Percentiles rank a stretch among this genome's conserved stretches.
Conservation (phyloP, 75 land plant genomes). For the Gnetum montanum region DNA sequence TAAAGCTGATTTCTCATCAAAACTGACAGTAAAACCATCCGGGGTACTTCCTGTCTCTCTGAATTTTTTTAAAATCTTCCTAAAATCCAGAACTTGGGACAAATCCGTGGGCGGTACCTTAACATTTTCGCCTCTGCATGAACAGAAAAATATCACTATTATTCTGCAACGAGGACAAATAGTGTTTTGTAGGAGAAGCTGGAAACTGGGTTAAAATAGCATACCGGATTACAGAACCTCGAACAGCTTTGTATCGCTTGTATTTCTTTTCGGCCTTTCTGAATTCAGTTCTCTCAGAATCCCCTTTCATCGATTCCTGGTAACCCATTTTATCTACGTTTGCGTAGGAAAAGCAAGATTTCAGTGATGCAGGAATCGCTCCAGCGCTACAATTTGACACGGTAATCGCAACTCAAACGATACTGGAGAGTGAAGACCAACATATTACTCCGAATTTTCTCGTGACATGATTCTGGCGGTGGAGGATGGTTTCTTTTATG, state of each 20-base stretch:
- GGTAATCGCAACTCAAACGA: too few species aligned
- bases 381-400: too few species aligned
- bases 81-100: constrained; percentile 81
- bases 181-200: neutral
- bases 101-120: constrained; percentile 50
- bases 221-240: constrained; percentile 14
- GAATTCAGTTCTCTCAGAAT: constrained; percentile 68
- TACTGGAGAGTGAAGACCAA: too few species aligned
- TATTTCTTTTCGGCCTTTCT: constrained; percentile 87
- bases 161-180: constrained; percentile 7
- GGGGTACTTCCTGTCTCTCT: constrained; percentile 8
- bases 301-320: constrained; percentile 39
- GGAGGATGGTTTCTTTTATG: too few species aligned
- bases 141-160: neutral
- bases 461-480: too few species aligned
- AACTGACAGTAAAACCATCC: constrained; percentile 17
- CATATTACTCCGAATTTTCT: too few species aligned
- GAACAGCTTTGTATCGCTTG: constrained; percentile 73
- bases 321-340: constrained; percentile 29
- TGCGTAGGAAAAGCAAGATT: too few species aligned
- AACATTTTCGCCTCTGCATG: neutral
- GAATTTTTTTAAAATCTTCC: constrained; percentile 20
- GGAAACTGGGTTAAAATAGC: neutral
- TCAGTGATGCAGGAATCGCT: too few species aligned
- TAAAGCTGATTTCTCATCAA: constrained; percentile 20